Evolutionary conservation across 1,139 yeast species (phyloP), one percentile per base, ranked within the genome.

Genomic region (Kodamaea suecica): DNA sequence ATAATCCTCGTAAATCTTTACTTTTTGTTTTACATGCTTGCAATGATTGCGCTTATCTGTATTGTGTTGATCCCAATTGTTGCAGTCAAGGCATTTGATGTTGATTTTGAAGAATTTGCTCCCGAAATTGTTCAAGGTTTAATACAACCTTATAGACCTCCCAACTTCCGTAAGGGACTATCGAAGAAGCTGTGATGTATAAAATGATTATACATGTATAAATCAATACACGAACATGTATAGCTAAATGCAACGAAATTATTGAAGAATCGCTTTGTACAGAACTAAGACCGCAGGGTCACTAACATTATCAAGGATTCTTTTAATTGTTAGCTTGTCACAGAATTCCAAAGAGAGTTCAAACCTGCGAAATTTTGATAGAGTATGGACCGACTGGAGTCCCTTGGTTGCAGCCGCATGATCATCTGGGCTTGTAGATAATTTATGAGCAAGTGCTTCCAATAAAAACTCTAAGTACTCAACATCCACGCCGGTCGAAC

Each of bases 401-500:
- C 57, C 40, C 13, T 40, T 40, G 2, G 21, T 6, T 13, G 44
- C 47, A 62, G 63, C 55, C 13, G 45, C 36, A 3, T 44, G 41
- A 3, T 56, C 45, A 1, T 38, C 15, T 4, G 44, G 34, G 19
- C 26, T 15, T n/a, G 10, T 6, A 19, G 29, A 4, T 11, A 15
- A 9, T 16, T 27, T 26, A 39, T 45, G 48, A 0, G 49, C 48
- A 2, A 70, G 62, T 0, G 83, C 73, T 32, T 75, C 77, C 9
- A 80, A 41, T 34, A 68, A 66, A 43, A 78, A 76, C 17, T 69
- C 70, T 11, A 82, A 55, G 37, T 76, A 70, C 12, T 74, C 78
- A 0, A 76, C 55, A 39, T 83, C 90, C 1, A 83, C 56, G 1
- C 86, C 86, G 3, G 73, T 67, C 2, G 53, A 42, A 2, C 55